phyloP scores from a whole-genome alignment of 805 yeast genomes.

The Tetrapisispora taiwanensis region DNA sequence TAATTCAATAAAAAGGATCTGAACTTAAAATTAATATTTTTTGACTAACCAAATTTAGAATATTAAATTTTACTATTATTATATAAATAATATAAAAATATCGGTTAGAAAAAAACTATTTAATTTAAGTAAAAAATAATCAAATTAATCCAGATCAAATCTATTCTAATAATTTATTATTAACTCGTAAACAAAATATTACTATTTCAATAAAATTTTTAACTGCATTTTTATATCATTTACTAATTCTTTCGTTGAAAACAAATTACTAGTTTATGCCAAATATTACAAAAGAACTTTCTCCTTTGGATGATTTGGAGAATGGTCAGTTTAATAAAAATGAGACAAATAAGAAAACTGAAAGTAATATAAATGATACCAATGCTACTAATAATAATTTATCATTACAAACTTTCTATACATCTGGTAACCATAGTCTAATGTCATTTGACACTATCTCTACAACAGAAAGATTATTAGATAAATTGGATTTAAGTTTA shows the following conservation, averaged over 20 bases:
- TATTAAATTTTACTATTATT: no score
- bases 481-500: slow-evolving; percentile 23
- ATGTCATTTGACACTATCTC: slow-evolving; percentile 24
- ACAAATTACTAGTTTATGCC: not conserved
- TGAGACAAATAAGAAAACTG: not conserved
- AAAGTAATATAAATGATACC: not conserved
- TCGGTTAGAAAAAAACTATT: no score
- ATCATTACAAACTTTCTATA: not conserved
- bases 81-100: no score
- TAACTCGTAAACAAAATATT: no score
- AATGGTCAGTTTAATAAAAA: not conserved
- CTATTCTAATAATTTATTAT: no score
- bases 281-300: not conserved
- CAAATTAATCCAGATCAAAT: no score
- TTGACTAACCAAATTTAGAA: no score
- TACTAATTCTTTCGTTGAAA: not conserved
- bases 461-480: slow-evolving; percentile 25
- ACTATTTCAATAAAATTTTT: not conserved
- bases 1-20: no score
- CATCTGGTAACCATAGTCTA: slow-evolving; percentile 7
- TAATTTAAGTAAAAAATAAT: no score
- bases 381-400: no score
- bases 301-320: slow-evolving; percentile 1
- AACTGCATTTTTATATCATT: not conserved
- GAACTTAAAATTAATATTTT: no score